Base-by-base conservation (phyloP, 192 early-diverging fungal species). In the Rhizophagus clarus region DNA sequence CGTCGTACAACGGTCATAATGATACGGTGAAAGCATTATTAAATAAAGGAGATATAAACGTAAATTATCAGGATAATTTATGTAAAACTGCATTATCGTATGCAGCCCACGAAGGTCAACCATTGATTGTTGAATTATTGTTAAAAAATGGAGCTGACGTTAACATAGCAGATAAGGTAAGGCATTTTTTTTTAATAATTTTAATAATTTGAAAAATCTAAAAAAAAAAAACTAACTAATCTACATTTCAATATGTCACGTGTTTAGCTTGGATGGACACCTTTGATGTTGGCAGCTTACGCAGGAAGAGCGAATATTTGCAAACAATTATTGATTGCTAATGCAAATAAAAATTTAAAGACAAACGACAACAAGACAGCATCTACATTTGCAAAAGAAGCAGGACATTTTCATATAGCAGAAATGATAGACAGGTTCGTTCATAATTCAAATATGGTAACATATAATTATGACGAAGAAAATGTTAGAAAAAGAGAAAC, bases 1-100 rank as follows among this genome's bases (percentile, higher is more conserved):
- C 93, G 5, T 81, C 82, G 3, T 86, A 87, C 62, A 86, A 90
- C 61, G 86, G 85, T 0, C 85, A 88, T 62, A 42, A 80, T 1
- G 74, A 85, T 10, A 83, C 88, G 3, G 85, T 83, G 12, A 77
- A 82, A 24, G 32, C 88, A 10, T 71, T 90, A 31, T 76, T 90
- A 56, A 75, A 82, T 24, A 62, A 83, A 64, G 88, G 89, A 14
- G 66, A 73, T 34, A 80, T 73, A 61, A 56, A 83, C 31, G 79
- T 85, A 11, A 81, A 85, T 72, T 80, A 85, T 31, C 79, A 80
- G 60, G 82, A 85, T 73, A 81, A 77, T 40, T 80, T 80, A 8
- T 69, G 68, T 63, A 85, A 83, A 61, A 81, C 84, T 0, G 84
- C 84, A 1, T 75, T 85, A 14, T 63, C 82, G 3, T 79, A 81